phyloP scores from a whole-genome alignment of 2,329 filamentous ascomycete species.

The Didymella pomorum region DNA sequence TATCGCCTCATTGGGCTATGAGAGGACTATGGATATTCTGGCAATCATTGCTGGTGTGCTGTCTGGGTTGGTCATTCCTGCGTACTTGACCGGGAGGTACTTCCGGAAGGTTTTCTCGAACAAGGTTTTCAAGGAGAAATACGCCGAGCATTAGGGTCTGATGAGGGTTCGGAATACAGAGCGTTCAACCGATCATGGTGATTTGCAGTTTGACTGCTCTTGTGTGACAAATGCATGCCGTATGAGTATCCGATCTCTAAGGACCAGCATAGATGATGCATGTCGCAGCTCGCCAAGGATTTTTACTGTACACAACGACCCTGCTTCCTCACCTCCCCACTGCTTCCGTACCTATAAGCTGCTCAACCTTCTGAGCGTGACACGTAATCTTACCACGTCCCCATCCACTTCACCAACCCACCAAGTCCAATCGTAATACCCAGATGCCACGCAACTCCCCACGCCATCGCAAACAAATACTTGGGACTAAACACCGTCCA shows the following conservation, averaged over 20 bases:
- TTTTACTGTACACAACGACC: no score
- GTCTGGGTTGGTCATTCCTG: neutral
- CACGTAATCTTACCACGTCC: conserved; percentile 40
- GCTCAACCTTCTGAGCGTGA: no score
- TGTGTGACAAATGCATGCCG: no score
- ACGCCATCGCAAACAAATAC: conserved; percentile 90
- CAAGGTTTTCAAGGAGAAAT: neutral
- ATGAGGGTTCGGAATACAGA: no score
- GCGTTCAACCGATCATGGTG: no score
- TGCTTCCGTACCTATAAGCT: no score
- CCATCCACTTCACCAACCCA: conserved; percentile 44
- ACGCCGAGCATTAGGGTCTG: neutral
- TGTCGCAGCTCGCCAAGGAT: no score
- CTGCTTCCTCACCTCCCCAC: no score
- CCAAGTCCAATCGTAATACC: conserved; percentile 50
- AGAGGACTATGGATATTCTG: neutral
- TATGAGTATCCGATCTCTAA: no score
- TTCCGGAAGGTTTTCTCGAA: neutral
- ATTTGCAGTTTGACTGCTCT: no score
- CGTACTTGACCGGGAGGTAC: neutral
- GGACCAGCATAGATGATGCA: no score
- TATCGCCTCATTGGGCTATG: neutral
- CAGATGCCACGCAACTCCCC: conserved; percentile 84
- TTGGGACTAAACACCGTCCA: conserved; percentile 99
- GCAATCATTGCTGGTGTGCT: neutral